A percentile compares a stretch with the other conserved stretches of the same genome.
Conservation (phyloP, 768 basidiomycete species). For the Sporobolomyces phaffii region DNA sequence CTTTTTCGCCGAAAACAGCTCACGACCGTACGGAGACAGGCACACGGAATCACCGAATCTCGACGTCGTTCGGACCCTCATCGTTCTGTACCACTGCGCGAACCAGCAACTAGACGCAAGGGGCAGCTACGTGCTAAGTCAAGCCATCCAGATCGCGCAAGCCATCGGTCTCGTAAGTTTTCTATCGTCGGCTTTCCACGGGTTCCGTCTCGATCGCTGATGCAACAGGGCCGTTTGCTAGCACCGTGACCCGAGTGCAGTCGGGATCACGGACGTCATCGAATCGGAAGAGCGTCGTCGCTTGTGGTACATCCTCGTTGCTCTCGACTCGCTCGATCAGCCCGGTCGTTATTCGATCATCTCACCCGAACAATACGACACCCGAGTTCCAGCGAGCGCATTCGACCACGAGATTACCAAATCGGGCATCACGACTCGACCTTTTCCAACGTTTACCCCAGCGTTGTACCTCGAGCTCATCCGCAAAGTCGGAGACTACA, state of each 20-base stretch:
- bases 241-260: slow-evolving; percentile 26
- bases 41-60: slow-evolving; percentile 1
- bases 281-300: slow-evolving; percentile 31
- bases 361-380: slow-evolving; percentile 24
- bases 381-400: slow-evolving; percentile 20
- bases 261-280: not conserved
- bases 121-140: not conserved
- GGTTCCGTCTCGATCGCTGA: not conserved
- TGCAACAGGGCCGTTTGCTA: not conserved
- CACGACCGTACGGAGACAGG: not conserved
- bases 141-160: slow-evolving; percentile 21
- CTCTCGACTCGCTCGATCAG: slow-evolving; percentile 25
- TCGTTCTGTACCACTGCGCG: slow-evolving; percentile 24
- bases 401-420: slow-evolving; percentile 28
- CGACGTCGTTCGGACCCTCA: slow-evolving; percentile 30
- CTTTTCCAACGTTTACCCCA: slow-evolving; percentile 23
- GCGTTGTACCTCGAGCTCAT: slow-evolving; percentile 9
- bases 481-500: slow-evolving; percentile 4
- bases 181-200: no score
- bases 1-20: no score
- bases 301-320: slow-evolving; percentile 29
- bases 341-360: slow-evolving; percentile 6
- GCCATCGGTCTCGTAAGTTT: slow-evolving; percentile 15
- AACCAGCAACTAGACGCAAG: not conserved
- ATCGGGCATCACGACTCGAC: not conserved